phyloP scores from a whole-genome alignment of 1,139 yeast species.

The Blastobotrys petasosporus region DNA sequence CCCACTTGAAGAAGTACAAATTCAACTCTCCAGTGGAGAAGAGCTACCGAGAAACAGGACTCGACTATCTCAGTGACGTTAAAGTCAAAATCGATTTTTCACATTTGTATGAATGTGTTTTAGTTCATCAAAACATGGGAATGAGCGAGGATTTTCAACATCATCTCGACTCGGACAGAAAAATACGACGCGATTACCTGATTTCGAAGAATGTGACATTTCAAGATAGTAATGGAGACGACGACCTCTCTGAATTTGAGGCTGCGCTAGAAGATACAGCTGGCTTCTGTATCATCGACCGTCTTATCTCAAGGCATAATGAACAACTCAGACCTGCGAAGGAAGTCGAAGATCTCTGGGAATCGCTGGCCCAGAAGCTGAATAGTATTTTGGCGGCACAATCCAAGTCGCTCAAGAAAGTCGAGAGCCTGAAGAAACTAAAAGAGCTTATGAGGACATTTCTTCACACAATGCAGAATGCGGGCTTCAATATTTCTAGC shows the following conservation, averaged over 20 bases:
- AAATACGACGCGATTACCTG: constrained; percentile 66
- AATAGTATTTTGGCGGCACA: constrained; percentile 26
- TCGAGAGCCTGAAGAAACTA: constrained; percentile 40
- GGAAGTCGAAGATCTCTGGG: constrained; percentile 74
- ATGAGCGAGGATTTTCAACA: constrained; percentile 54
- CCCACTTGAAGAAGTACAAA: constrained; percentile 52
- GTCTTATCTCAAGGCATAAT: constrained; percentile 53
- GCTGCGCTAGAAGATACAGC: constrained; percentile 48
- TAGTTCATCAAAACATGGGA: constrained; percentile 72
- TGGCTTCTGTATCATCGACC: constrained; percentile 76
- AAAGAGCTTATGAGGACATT: constrained; percentile 65
- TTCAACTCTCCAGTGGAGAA: constrained; percentile 83
- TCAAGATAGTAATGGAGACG: constrained; percentile 15
- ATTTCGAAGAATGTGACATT: constrained; percentile 42
- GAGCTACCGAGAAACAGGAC: constrained; percentile 55
- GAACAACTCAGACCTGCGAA: constrained; percentile 37
- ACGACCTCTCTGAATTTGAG: constrained; percentile 22
- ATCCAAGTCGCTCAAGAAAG: constrained; percentile 26
- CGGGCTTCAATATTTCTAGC: constrained; percentile 54
- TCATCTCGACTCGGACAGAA: constrained; percentile 67
- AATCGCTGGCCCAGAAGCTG: constrained; percentile 44
- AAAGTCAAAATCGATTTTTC: constrained; percentile 46
- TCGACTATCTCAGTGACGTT: constrained; percentile 27
- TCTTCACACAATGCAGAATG: constrained; percentile 70
- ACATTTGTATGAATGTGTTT: constrained; percentile 72